Evolutionary conservation across 2,329 filamentous ascomycete species (phyloP), one percentile per base, ranked within the genome.

Genomic region (Rutstroemia sp.): DNA sequence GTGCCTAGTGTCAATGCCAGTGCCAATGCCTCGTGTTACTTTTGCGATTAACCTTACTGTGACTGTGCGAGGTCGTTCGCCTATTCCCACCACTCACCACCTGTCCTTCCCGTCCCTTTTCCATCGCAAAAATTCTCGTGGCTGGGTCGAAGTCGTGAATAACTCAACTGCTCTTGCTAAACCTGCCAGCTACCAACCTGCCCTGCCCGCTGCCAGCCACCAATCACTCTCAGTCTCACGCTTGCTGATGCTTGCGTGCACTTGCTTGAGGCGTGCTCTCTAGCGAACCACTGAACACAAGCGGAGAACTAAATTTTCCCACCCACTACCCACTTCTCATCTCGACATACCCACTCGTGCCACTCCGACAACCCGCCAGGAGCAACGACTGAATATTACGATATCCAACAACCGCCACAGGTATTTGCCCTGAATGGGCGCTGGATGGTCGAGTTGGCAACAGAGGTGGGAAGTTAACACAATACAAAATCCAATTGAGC

Each of bases 271-370:
- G 27, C 27, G 27, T 30, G 27, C 7, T 3, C 50, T 23, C 50
- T 16, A 9, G 10, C n/a, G 14, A 25, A 46, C 21, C 21, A 42
- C 25, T 23, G 39, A 46, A 52, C 50, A 52, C 50, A 52, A 10
- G 50, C 50, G 50, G 50, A 52, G 50, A 52, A 23, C 50, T 46
- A 52, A 52, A 52, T 46, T 46, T 52, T 52, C 50, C 42, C 27
- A 30, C 27, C 27, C 27, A 30, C 27, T 30, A 52, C 50, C 50
- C 50, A 52, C 50, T 52, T 52, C 50, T 45, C 27, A 37, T 49
- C 39, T 37, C 34, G 19, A 34, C 27, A 44, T 46, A 46, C 18
- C 23, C 23, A 23, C 23, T 23, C 3, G 23, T 23, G 23, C 50
- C 50, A 46, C 50, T 38, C 16, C 41, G 51, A 30, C 27, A 30